Base-by-base conservation (phyloP, 78 protist species). In the Tieghemostelium lacteum region DNA sequence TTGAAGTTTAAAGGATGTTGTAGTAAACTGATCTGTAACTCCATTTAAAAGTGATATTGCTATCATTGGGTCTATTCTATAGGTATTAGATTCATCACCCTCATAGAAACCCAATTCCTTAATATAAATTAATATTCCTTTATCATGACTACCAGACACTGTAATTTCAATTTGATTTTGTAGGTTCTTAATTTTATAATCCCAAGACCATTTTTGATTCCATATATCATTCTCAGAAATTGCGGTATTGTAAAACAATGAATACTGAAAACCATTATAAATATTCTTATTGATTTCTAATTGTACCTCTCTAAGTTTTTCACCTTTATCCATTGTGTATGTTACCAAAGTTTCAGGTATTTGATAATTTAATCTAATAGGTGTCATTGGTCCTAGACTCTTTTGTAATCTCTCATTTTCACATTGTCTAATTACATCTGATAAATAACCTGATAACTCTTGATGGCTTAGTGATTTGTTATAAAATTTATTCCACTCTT, bases 121-220 rank as follows among this genome's bases (percentile, higher is more conserved):
- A 8, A 83, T 83, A 83, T 37, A 83, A n/a, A 69, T 31, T 1
- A 83, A 58, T 6, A 83, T 83, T 6, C 91, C 91, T 22, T n/a
- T 20, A 10, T 58, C 26, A 2, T 0, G 4, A 42, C 63, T 71
- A 19, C 91, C 91, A 5, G 65, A 58, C 0, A 83, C 31, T 6
- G 39, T 37, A 57, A 83, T 83, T 24, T 60, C 57, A 10, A 52
- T 19, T 24, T 83, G 36, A 5, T 71, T 57, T 31, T 31, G 50
- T 29, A 69, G n/a, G 69, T 83, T 83, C n/a, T 69, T 37, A 39
- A 83, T 69, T 26, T 20, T 69, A 33, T 83, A 83, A 31, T 83
- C 91, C 28, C 26, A 0, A 58, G 66, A 69, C 91, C 91, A 83
- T 69, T 83, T 83, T 28, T 1, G 17, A 78, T 78, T 78, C 88